phyloP scores from a whole-genome alignment of 1,284 basidiomycete genomes.

The Ustilago vetiveriae region DNA sequence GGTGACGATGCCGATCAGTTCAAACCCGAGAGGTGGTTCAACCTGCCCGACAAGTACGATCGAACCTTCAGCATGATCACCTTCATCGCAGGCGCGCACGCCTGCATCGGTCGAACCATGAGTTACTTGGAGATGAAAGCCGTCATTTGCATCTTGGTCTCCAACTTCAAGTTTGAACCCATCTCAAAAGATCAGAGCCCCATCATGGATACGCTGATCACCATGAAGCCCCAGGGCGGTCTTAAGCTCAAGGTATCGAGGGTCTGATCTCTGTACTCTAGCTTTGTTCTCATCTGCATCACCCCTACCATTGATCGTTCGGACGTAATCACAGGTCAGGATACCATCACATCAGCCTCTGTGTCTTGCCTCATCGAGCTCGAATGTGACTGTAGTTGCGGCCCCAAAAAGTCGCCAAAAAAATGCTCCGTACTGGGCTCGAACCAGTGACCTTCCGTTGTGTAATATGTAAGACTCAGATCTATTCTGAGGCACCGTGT shows the following conservation, averaged over 20 bases:
- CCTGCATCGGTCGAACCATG: slow-evolving; percentile 58
- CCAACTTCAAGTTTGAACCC: slow-evolving; percentile 52
- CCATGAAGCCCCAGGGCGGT: slow-evolving; percentile 57
- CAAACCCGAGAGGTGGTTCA: slow-evolving; percentile 56
- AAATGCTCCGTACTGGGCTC: slow-evolving; percentile 52
- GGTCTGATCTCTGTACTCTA: slow-evolving; percentile 7
- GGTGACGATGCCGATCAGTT: slow-evolving; percentile 51
- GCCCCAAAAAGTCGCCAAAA: too few relatives aligned
- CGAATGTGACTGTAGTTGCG: too few relatives aligned
- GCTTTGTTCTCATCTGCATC: too few relatives aligned
- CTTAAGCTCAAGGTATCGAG: slow-evolving; percentile 35
- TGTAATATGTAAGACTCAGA: slow-evolving; percentile 26
- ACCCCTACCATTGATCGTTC: too few relatives aligned
- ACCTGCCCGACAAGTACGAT: slow-evolving; percentile 56
- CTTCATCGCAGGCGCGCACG: slow-evolving; percentile 57
- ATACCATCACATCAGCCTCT: too few relatives aligned
- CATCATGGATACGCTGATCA: slow-evolving; percentile 49
- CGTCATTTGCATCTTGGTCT: slow-evolving; percentile 45
- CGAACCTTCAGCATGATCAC: slow-evolving; percentile 49
- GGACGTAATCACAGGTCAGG: neutral
- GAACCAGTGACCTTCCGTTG: slow-evolving; percentile 56
- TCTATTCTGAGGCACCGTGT: slow-evolving; percentile 20
- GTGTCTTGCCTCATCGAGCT: too few relatives aligned
- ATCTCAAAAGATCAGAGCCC: slow-evolving; percentile 29
- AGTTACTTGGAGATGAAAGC: slow-evolving; percentile 56